Evolutionary conservation across 768 basidiomycete genomes (phyloP).

Genomic region (Hygrophorus russula): DNA sequence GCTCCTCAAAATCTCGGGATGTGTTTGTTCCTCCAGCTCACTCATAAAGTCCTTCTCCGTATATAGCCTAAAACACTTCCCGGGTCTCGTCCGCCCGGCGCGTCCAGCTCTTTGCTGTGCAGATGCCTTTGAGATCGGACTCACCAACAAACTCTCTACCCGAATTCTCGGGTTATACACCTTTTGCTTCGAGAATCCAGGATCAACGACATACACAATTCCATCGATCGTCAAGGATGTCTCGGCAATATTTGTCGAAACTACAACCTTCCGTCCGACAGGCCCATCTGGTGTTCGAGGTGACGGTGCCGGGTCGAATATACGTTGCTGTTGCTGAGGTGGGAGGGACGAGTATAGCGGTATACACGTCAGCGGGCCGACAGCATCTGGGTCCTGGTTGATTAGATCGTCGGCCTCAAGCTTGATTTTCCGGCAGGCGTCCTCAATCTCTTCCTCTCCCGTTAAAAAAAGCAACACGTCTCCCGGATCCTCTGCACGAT

Average conservation of each 20-base stretch:
- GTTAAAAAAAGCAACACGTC: conserved; percentile 94
- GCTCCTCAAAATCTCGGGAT: conserved; percentile 90
- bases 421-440: conserved; percentile 89
- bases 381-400: conserved; percentile 56
- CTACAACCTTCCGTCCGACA: conserved; percentile 85
- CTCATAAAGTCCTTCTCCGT: conserved; percentile 96
- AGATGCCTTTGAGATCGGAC: conserved; percentile 93
- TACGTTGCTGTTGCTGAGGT: conserved; percentile 89
- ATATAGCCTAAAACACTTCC: conserved; percentile 95
- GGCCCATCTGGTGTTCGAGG: conserved; percentile 54
- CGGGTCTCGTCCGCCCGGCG: conserved; percentile 90
- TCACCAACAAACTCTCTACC: conserved; percentile 87
- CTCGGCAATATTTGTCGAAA: conserved; percentile 97
- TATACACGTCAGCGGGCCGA: conserved; percentile 83
- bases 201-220: conserved; percentile 98
- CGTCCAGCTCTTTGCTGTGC: conserved; percentile 95
- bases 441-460: conserved; percentile 97
- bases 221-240: conserved; percentile 97
- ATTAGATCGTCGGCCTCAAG: conserved; percentile 78
- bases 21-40: conserved; percentile 94
- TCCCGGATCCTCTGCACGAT: conserved; percentile 87
- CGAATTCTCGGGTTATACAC: conserved; percentile 97
- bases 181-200: conserved; percentile 96
- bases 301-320: conserved; percentile 82
- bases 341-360: conserved; percentile 94